A percentile compares a stretch with the other conserved stretches of the same genome.
Evolutionary conservation across 495 filamentous ascomycete species (phyloP).

Genomic region (Zalerion maritima): DNA sequence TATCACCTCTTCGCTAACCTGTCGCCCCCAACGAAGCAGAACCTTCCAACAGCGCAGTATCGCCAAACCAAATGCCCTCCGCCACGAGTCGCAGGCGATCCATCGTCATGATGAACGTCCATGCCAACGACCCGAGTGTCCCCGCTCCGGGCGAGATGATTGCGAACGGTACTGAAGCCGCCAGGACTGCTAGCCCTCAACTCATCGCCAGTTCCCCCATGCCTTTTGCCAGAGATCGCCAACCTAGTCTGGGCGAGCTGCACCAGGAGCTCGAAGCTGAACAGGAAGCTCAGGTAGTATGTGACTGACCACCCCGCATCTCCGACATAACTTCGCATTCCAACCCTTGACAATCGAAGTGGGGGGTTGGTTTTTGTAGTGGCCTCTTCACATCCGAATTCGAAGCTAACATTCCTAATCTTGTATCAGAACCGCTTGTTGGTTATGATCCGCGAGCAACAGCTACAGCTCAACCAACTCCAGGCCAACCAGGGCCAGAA

Average conservation of each 20-base stretch:
- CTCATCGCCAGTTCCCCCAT: conserved; percentile 43
- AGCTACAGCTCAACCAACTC: conserved; percentile 61
- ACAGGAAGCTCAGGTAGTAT: conserved; percentile 85
- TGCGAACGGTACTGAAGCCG: conserved; percentile 22
- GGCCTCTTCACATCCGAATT: neutral
- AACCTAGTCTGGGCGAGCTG: conserved; percentile 81
- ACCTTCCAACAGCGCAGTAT: conserved; percentile 39
- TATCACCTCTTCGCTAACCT: conserved; percentile 7
- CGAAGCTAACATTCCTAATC: conserved; percentile 4
- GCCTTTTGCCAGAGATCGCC: conserved; percentile 40
- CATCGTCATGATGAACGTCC: conserved; percentile 56
- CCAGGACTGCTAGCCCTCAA: conserved; percentile 41
- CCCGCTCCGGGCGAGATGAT: conserved; percentile 51
- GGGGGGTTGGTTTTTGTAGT: neutral
- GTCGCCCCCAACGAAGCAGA: conserved; percentile 14
- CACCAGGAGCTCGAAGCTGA: conserved; percentile 93
- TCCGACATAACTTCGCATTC: neutral
- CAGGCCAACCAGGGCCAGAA: conserved; percentile 34
- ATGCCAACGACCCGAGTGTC: conserved; percentile 50
- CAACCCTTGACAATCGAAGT: no score
- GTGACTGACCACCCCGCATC: conserved; percentile 9
- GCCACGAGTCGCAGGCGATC: conserved; percentile 49
- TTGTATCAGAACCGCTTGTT: conserved; percentile 69
- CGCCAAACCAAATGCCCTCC: conserved; percentile 38
- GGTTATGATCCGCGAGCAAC: conserved; percentile 76